Evolutionary conservation across 2,329 filamentous ascomycete species (phyloP), one percentile per base, ranked within the genome.

Genomic region (Claviceps sp.): DNA sequence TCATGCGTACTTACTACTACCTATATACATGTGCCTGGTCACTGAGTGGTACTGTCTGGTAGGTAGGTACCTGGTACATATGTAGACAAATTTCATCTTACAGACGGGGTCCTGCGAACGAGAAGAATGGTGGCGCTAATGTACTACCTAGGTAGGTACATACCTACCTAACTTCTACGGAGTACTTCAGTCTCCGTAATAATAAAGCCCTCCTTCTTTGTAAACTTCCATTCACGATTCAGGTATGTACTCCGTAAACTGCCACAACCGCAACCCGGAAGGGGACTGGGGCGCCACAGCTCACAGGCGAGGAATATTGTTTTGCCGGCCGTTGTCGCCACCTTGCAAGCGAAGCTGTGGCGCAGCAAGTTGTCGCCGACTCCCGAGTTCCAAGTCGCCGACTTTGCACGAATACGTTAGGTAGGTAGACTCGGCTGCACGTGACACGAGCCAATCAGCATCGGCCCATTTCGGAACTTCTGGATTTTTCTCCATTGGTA

Each of bases 391-490:
- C 30, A 4, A 34, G 30, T 34, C 9, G 30, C 30, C 30, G 30
- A 34, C 30, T 34, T 30, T 30, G 26, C 26, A 34, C 30, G 9
- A 11, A 34, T 11, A 34, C 9, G 9, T n/a, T n/a, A n/a, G n/a
- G n/a, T 34, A 11, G 52, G 54, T 54, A 58, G 59, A 60, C 54
- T 47, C 5, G 56, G 50, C 46, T 52, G 13, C 67, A 69, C 67
- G 66, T 70, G 67, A 69, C 57, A 46, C 37, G 24, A 50, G 55
- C 68, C 68, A 70, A 70, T 70, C 66, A 70, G 66, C 65, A 56
- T 61, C 64, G 63, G 66, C 58, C 67, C 66, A 70, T 70, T 70
- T 69, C 64, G 66, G 66, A 69, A 66, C 65, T 62, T 30, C 63
- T 68, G 61, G 68, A 66, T 67, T 69, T 70, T 70, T 69, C 67